Conservation (phyloP, 306 rosid genomes). For the Cucumis sativus region DNA sequence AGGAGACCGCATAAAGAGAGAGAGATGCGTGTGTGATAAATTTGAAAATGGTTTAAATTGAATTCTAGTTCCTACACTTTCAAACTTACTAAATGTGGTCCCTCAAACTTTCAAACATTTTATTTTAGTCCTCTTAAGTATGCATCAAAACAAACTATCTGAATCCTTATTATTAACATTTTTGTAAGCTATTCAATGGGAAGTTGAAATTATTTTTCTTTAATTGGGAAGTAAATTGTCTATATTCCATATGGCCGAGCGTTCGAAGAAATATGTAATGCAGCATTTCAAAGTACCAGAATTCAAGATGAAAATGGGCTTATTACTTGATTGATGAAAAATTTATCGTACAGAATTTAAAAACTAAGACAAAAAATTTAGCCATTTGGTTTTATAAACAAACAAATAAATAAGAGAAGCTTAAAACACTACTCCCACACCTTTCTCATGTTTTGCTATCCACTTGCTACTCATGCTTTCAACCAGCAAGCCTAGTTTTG, state of each 20-base stretch:
- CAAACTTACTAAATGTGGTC: neutral
- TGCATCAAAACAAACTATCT: neutral
- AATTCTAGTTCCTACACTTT: neutral
- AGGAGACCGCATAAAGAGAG: neutral
- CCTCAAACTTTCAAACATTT: neutral
- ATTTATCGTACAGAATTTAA: neutral
- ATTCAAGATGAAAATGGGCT: neutral
- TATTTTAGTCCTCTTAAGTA: neutral
- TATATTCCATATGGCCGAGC: neutral
- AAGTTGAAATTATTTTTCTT: neutral
- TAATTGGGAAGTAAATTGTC: neutral
- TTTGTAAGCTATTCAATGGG: neutral
- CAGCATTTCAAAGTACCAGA: neutral
- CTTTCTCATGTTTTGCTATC: too few species aligned
- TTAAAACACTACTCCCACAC: too few species aligned
- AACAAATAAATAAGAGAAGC: too few species aligned
- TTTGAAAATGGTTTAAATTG: neutral
- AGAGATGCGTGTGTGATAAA: neutral
- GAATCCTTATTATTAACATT: neutral
- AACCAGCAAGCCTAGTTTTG: too few species aligned
- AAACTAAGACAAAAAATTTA: neutral
- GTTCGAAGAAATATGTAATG: neutral
- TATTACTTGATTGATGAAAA: neutral
- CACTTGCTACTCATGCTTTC: too few species aligned
- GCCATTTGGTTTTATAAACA: too few species aligned